Percentiles rank a stretch among this genome's conserved stretches.
Conservation (phyloP, 352 stramenopile genomes). For the Globisporangium cylindrosporum region DNA sequence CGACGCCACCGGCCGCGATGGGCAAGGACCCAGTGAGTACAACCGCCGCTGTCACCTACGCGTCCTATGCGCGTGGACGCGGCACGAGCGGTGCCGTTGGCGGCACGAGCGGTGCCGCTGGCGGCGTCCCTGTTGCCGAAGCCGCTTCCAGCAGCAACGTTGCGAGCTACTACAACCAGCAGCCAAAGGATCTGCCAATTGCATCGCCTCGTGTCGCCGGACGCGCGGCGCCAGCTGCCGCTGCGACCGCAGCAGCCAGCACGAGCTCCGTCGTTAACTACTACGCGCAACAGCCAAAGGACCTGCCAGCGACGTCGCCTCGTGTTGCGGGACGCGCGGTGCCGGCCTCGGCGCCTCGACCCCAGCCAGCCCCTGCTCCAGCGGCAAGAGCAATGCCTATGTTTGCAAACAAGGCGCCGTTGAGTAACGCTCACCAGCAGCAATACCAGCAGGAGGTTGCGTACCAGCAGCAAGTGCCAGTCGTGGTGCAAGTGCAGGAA, state of each 20-base stretch:
- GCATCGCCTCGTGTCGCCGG: slow-evolving; percentile 43
- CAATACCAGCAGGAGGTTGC: not conserved
- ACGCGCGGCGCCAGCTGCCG: slow-evolving; percentile 32
- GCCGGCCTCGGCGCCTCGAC: slow-evolving; percentile 27
- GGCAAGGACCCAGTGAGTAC: slow-evolving; percentile 36
- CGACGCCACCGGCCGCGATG: slow-evolving; percentile 30
- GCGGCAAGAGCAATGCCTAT: slow-evolving; percentile 10
- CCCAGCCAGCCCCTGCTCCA: slow-evolving; percentile 1
- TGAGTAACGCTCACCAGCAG: not conserved
- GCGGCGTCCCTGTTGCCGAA: slow-evolving; percentile 2
- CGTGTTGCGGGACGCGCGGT: slow-evolving; percentile 40
- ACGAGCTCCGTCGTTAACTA: slow-evolving; percentile 6
- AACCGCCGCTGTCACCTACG: slow-evolving; percentile 30
- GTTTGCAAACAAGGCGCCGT: slow-evolving; percentile 16
- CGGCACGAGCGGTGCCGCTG: slow-evolving; percentile 4
- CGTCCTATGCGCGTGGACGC: slow-evolving; percentile 28
- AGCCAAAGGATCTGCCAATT: slow-evolving; percentile 36
- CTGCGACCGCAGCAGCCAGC: not conserved
- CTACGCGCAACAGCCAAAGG: slow-evolving; percentile 3
- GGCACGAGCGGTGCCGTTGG: slow-evolving; percentile 7
- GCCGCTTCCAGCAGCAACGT: slow-evolving; percentile 26
- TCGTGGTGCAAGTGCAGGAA: not conserved
- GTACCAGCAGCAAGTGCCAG: slow-evolving; percentile 10
- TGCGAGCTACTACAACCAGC: slow-evolving; percentile 55
- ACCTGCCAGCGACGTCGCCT: slow-evolving; percentile 13